phyloP scores from a whole-genome alignment of 306 rosid genomes.

The Psophocarpus tetragonolobus region DNA sequence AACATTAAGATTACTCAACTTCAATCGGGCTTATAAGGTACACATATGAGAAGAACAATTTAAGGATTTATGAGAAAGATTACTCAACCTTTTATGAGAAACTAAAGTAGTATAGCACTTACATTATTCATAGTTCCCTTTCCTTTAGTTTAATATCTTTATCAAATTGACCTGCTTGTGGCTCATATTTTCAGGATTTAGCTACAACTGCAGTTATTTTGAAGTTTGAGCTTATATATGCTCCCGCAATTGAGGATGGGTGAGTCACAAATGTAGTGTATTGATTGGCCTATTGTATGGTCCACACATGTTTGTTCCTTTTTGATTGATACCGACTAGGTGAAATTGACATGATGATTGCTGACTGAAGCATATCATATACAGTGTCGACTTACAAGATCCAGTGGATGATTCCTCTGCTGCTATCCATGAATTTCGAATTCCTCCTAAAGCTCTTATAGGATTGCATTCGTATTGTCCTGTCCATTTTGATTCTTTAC shows the following conservation, averaged over 20 bases:
- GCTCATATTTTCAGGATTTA: conserved; percentile 60
- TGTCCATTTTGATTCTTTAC: conserved; percentile 78
- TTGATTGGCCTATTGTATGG: conserved; percentile 19
- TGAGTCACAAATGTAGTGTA: conserved; percentile 39
- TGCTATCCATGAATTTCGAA: conserved; percentile 82
- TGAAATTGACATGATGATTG: conserved; percentile 34
- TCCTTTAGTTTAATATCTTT: conserved; percentile 2
- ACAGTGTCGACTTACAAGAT: conserved; percentile 63
- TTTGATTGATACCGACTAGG: conserved; percentile 18
- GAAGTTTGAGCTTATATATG: conserved; percentile 93
- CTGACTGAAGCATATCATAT: conserved; percentile 39
- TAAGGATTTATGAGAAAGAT: too few relatives aligned
- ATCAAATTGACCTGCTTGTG: conserved; percentile 19
- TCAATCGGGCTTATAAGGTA: too few relatives aligned
- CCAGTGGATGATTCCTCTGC: conserved; percentile 61
- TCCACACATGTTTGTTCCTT: conserved; percentile 12
- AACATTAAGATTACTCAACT: background rate
- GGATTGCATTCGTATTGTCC: conserved; percentile 95
- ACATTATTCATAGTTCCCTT: background rate
- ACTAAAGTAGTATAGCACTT: background rate
- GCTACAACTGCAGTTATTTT: conserved; percentile 68
- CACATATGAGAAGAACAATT: too few relatives aligned
- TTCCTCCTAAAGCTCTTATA: conserved; percentile 82
- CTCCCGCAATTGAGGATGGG: conserved; percentile 65
- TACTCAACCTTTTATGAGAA: background rate